phyloP scores from a whole-genome alignment of 495 filamentous ascomycete species.

The Talaromyces thailandensis region DNA sequence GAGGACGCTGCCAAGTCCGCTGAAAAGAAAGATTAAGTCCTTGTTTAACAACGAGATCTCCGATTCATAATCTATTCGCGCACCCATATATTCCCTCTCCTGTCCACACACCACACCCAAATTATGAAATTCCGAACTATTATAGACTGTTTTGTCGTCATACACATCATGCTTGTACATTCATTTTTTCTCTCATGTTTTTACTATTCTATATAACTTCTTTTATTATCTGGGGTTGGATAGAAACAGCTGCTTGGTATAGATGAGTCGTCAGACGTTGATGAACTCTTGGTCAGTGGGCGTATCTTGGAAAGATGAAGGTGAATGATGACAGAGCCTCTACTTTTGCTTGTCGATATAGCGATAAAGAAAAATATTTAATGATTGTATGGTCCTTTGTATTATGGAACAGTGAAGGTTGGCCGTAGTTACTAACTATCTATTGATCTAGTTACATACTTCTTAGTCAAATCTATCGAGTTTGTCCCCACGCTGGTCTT shows the following conservation, averaged over 20 bases:
- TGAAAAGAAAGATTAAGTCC: neutral
- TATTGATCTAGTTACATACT: no score
- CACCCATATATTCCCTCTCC: neutral
- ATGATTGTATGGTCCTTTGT: no score
- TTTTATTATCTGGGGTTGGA: neutral
- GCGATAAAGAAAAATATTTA: neutral
- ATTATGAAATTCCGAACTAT: neutral
- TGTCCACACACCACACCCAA: neutral
- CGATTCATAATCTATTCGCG: neutral
- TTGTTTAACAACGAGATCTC: neutral
- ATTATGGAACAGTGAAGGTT: no score
- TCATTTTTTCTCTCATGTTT: neutral
- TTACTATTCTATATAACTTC: neutral
- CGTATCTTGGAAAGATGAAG: neutral
- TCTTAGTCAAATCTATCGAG: no score
- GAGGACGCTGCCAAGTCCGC: conserved; percentile 11
- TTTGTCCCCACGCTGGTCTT: neutral
- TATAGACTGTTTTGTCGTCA: neutral
- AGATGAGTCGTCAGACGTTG: neutral
- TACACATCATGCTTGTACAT: neutral
- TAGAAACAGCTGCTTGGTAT: neutral
- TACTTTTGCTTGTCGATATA: neutral
- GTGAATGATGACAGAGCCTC: neutral
- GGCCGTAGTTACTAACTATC: no score
- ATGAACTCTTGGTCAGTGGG: neutral